Evolutionary conservation across 495 filamentous ascomycete genomes (phyloP), one percentile per base, ranked within the genome.

Genomic region (Stereocaulon alpinum): DNA sequence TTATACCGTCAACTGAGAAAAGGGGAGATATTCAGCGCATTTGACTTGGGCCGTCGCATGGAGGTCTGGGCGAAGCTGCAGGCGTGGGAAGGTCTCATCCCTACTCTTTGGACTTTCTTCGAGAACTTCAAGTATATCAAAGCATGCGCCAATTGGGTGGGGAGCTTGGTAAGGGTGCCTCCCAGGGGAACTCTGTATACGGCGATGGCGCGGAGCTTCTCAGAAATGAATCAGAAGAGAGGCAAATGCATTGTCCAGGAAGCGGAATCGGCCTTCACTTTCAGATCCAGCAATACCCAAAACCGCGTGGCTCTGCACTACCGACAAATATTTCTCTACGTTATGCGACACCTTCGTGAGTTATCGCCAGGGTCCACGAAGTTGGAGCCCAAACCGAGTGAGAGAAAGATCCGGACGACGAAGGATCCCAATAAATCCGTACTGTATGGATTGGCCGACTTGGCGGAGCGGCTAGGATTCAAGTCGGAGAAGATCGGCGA

Each of bases 101-200:
- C 27, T 1, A 29, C 56, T 34, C 32, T 58, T 24, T 6, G 12
- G 10, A 58, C 43, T 14, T 58, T 49, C 20, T 49, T 58, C 32
- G 43, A 58, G 20, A 22, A 50, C 45, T 58, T 58, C 43, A 50
- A 50, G 37, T 58, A 37, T 20, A 18, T 58, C 40, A 1, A 24
- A 58, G 30, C 22, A 20, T 58, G 10, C n/a, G 34, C 24, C 41
- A 34, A 40, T 22, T 37, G 29, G 11, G 43, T 22, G 17, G 49
- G 49, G 42, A 40, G 10, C 14, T 40, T 58, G 17, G 15, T 20
- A 47, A 34, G 1, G 20, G 27, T 58, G 9, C 12, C 0, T 29
- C 27, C 43, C 4, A 22, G 45, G 11, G 24, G 15, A 42, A 58
- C 40, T n/a, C 6, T 58, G 41, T 58, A 27, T 30, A 58, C 22